Base-by-base conservation (phyloP, 2,329 filamentous ascomycete species). In the Cryphonectria parasitica region DNA sequence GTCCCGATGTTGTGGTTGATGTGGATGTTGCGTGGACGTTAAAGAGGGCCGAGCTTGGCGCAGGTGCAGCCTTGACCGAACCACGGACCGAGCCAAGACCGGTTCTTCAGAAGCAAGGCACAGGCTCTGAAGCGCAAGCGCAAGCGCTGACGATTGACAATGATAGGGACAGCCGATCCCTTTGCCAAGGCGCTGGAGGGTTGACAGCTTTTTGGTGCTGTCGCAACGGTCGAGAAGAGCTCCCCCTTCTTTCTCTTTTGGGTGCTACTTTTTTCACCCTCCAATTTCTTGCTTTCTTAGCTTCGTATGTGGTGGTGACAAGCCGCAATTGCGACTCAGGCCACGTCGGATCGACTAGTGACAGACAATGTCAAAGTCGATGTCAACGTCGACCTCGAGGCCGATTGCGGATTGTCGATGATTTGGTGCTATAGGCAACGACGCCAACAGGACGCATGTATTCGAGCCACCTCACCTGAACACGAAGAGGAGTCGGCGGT, bases 41-140 rank as follows among this genome's bases (percentile, higher is more conserved):
- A 6, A 8, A 19, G 28, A 56, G 15, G 25, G 52, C 28, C 25
- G 54, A 31, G 54, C 28, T 31, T 58, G 54, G 54, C 54, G 28
- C 28, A 31, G 54, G 54, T 58, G 54, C 54, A 31, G 28, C 15
- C 54, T 34, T 28, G 54, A 58, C 54, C 54, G 54, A 58, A 17
- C 54, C 54, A 58, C 54, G 54, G 54, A 58, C 25, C 54, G 54
- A 8, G 54, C 54, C 54, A 58, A 28, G 52, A 56, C 52, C 52
- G 52, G 17, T n/a, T 28, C 13, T 25, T 56, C 52, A 56, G 52
- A 56, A 56, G 52, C 52, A 31, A 31, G 28, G 25, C 54, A 58
- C 25, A 19, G 54, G 25, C 25, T 19, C 25, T 19, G 25, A 58
- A 28, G 54, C 54, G 13, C 25, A 58, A 31, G 45, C 45, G 45